These are phyloP conservation scores for Sporobolus alterniflorus DNA, from an alignment of 202 grass and related monocot genomes.

Conservation along the genomic window DNA sequence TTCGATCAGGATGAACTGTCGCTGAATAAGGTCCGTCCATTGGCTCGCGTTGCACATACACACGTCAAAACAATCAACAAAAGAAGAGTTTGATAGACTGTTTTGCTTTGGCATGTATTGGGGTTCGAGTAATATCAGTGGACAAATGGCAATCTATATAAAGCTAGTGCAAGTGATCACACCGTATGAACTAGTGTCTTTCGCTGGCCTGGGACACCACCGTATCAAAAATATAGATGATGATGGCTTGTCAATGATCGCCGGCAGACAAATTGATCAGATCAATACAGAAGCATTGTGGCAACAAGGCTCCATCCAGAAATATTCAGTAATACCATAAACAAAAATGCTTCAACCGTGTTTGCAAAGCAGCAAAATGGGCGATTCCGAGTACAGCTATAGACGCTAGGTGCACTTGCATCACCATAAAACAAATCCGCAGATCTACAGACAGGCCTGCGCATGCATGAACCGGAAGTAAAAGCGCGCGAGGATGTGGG, in stretches of 20 bases:
- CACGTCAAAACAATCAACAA: background rate
- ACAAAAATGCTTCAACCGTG: too few relatives aligned
- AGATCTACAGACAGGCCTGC: background rate
- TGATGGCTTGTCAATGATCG: too few relatives aligned
- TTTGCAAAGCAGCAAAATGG: background rate
- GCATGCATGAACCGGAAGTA: background rate
- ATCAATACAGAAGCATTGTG: background rate
- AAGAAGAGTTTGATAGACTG: background rate
- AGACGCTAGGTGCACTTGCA: background rate
- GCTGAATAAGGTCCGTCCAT: background rate
- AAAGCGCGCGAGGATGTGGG: background rate
- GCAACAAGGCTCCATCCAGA: background rate
- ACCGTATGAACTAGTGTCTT: background rate
- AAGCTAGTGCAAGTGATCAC: background rate
- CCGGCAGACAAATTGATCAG: too few relatives aligned
- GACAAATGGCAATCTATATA: too few relatives aligned
- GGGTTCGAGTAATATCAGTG: background rate
- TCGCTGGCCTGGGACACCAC: background rate
- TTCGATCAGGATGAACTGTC: background rate
- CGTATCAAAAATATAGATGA: background rate
- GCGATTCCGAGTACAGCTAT: background rate
- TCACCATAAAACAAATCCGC: background rate
- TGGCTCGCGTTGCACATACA: too few relatives aligned
- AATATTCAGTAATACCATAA: too few relatives aligned
- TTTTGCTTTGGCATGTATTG: background rate